Evolutionary conservation across 208 protist genomes (phyloP), one percentile per base, ranked within the genome.

Genomic region (Trypanosoma conorhini): DNA sequence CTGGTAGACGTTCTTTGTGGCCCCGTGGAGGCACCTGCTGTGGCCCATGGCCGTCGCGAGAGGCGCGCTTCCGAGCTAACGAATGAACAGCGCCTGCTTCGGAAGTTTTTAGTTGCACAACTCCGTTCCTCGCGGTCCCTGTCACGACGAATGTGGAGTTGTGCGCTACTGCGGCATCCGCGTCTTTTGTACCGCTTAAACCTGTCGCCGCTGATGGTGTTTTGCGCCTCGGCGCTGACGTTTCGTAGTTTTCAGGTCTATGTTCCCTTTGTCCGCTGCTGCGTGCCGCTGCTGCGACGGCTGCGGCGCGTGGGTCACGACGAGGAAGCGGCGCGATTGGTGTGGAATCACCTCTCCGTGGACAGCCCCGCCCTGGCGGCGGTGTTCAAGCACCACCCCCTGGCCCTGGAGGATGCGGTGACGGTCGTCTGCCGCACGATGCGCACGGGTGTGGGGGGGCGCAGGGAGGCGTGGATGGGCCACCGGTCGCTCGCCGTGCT

Each of bases 271-370:
- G 58, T 76, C 10, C 58, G 58, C 21, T 74, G 77, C 19, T 86
- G 83, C 50, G 28, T 73, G 7, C 60, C 55, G 5, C 65, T 77
- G n/a, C n/a, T 87, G 3, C 69, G 73, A 15, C 71, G 59, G 7
- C 48, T 85, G 10, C 76, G 76, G n/a, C 64, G 70, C 4, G 40
- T 60, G 0, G 78, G 73, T 7, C 68, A 70, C 8, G 68, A 81
- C 46, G 55, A 51, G 13, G 74, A 81, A 0, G 83, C 87, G 0
- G 83, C 87, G 9, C 75, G 73, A 21, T n/a, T 92, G 5, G 64
- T 78, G 15, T 92, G 87, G 87, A 92, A 92, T 58, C 87, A 92
- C 69, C 75, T 92, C 7, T 85, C 83, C 26, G 69, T 69, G 7
- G 31, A 65, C 15, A 79, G 70, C 19, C 21, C 61, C 0, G 50